Base-by-base conservation (phyloP, 2,329 filamentous ascomycete species). In the Phyllosticta citrichinensis region DNA sequence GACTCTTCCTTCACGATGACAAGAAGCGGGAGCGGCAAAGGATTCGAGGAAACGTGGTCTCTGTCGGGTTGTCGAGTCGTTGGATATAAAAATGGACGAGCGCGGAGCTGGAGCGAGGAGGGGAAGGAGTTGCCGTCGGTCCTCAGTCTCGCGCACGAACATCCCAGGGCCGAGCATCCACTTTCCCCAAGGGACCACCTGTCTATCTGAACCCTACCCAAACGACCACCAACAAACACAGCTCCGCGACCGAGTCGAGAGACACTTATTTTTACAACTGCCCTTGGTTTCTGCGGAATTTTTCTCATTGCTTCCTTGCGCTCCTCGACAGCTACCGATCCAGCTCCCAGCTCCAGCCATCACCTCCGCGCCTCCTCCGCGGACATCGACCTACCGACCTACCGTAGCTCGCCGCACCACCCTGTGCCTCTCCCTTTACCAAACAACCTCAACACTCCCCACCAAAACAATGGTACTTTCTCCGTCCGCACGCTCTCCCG, bases 11-110 rank as follows among this genome's bases (percentile, higher is more conserved):
- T 47, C 5, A 47, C 8, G 12, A 47, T n/a, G 40, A 47, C 40
- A 14, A 14, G 12, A n/a, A n/a, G 40, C 40, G 40, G 40, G 14
- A n/a, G 40, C 40, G 17, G 40, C 40, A n/a, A 14, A 47, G 40
- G 12, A 14, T 6, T 47, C 40, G 40, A 60, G 53, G 58, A 40
- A 60, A 60, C 58, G 58, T 60, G 58, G 58, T 60, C 58, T 56
- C 14, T 47, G 17, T n/a, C n/a, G n/a, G n/a, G n/a, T 47, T 12
- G 40, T 47, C 6, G 17, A 17, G 40, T 47, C 6, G 6, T 56
- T 52, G 52, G 47, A 47, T 22, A 19, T 52, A 55, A 56, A 56
- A 56, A 60, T 52, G 52, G 53, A 27, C 50, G 22, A 35, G 52
- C 20, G 24, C 20, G n/a, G 30, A 19, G 35, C 35, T 11, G n/a